These are phyloP conservation scores for Microstroma glucosiphilum DNA, from an alignment of 1,284 basidiomycete species.

Conservation along the genomic window DNA sequence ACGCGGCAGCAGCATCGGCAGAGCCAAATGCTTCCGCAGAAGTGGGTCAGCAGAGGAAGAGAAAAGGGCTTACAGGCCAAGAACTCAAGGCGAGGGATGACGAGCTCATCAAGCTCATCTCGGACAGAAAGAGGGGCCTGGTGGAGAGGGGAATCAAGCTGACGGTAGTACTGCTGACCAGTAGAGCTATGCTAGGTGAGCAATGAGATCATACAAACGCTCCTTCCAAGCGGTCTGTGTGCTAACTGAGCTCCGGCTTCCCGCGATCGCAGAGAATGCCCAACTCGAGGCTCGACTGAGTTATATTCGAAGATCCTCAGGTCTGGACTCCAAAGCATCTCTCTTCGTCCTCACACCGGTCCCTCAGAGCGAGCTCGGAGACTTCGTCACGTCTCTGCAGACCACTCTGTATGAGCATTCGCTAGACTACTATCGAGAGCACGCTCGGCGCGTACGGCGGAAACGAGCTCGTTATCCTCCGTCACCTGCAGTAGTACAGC, in stretches of 20 bases:
- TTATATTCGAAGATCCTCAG: constrained; percentile 75
- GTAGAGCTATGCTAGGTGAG: constrained; percentile 59
- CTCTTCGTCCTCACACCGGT: constrained; percentile 92
- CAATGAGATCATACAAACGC: not conserved
- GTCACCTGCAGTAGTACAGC: constrained; percentile 41
- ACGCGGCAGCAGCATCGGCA: not conserved
- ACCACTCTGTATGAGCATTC: constrained; percentile 79
- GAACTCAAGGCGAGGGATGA: constrained; percentile 58
- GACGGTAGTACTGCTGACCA: constrained; percentile 88
- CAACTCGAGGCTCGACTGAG: constrained; percentile 74
- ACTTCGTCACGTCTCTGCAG: constrained; percentile 61
- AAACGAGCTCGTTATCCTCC: constrained; percentile 68
- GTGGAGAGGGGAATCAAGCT: constrained; percentile 84
- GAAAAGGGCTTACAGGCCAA: constrained; percentile 48
- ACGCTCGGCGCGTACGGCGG: constrained; percentile 79
- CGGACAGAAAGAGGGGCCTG: constrained; percentile 68
- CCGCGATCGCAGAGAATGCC: constrained; percentile 51
- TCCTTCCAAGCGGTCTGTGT: not conserved
- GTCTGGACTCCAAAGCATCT: constrained; percentile 80
- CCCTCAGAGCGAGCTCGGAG: constrained; percentile 64
- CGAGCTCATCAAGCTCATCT: constrained; percentile 62
- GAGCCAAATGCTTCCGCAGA: constrained; percentile 4
- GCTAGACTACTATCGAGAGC: constrained; percentile 82
- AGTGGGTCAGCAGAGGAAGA: constrained; percentile 48
- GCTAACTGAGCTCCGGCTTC: not conserved